Evolutionary conservation across 140 eudicot species (phyloP).

Genomic region (Bidens hawaiensis): DNA sequence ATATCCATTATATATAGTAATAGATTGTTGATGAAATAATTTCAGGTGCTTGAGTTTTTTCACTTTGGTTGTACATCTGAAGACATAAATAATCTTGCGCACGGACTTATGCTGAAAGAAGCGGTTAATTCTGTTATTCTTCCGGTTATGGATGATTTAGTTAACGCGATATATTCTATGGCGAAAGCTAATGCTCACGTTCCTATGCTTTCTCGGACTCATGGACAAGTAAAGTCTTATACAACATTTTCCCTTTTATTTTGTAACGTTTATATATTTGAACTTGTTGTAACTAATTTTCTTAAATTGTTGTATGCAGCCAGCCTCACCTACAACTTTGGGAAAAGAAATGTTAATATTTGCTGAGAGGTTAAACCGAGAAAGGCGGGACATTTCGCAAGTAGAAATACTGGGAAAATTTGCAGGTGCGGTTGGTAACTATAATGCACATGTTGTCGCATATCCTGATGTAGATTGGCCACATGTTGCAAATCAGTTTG

Average conservation of each 20-base stretch:
- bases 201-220: conserved; percentile 98
- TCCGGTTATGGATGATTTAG: conserved; percentile 75
- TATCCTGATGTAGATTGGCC: conserved; percentile 88
- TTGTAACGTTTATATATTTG: not conserved
- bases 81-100: conserved; percentile 96
- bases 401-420: conserved; percentile 82
- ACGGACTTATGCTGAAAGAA: conserved; percentile 89
- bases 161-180: conserved; percentile 47
- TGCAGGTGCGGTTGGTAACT: conserved; percentile 98
- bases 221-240: conserved; percentile 76
- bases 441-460: conserved; percentile 87
- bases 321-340: conserved; percentile 93
- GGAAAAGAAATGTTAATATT: conserved; percentile 96
- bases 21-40: not conserved
- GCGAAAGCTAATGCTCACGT: conserved; percentile 60
- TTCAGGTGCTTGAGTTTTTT: conserved; percentile 87
- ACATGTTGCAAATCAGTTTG: conserved; percentile 69
- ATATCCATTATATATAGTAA: no score
- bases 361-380: conserved; percentile 68
- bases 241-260: not conserved
- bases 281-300: conserved; percentile 1
- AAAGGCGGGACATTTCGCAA: conserved; percentile 51
- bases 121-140: conserved; percentile 52
- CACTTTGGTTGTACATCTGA: conserved; percentile 99
- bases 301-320: conserved; percentile 40